A percentile compares a stretch with the other conserved stretches of the same genome.
Evolutionary conservation across 805 yeast species (phyloP).

Genomic region (Myxozyma mucilagina): DNA sequence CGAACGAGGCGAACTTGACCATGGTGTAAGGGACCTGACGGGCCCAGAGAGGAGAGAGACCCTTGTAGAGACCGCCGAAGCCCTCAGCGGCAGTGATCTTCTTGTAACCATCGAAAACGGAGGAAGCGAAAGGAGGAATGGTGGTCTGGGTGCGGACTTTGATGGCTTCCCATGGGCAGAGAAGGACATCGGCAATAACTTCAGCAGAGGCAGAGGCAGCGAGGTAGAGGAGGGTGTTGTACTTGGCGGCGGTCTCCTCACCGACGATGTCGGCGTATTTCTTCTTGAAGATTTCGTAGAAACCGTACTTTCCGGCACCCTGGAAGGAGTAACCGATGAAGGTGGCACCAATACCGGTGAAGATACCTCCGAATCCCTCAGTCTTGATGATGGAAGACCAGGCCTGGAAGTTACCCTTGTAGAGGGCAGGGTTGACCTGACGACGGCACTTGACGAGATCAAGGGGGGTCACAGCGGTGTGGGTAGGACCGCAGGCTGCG

Average conservation of each 20-base stretch:
- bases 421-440: conserved; percentile 76
- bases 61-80: conserved; percentile 75
- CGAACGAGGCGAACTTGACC: conserved; percentile 95
- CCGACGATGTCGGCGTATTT: conserved; percentile 70
- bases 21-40: conserved; percentile 98
- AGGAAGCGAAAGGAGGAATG: conserved; percentile 75
- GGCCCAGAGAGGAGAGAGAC: conserved; percentile 88
- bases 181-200: conserved; percentile 81
- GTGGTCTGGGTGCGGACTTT: conserved; percentile 94
- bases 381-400: conserved; percentile 70
- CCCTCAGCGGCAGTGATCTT: conserved; percentile 71
- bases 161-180: conserved; percentile 94
- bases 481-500: conserved; percentile 94
- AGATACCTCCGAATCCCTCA: conserved; percentile 74
- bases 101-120: conserved; percentile 64
- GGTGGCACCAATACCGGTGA: conserved; percentile 91
- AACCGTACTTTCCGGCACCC: conserved; percentile 97
- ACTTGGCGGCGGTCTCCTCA: conserved; percentile 56
- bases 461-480: conserved; percentile 86
- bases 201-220: conserved; percentile 93
- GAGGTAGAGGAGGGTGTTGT: conserved; percentile 72
- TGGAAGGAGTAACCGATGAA: conserved; percentile 90
- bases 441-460: conserved; percentile 92
- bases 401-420: conserved; percentile 78
- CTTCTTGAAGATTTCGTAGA: conserved; percentile 88